phyloP scores from a whole-genome alignment of 441 rosid species.

The Populus hybrid region DNA sequence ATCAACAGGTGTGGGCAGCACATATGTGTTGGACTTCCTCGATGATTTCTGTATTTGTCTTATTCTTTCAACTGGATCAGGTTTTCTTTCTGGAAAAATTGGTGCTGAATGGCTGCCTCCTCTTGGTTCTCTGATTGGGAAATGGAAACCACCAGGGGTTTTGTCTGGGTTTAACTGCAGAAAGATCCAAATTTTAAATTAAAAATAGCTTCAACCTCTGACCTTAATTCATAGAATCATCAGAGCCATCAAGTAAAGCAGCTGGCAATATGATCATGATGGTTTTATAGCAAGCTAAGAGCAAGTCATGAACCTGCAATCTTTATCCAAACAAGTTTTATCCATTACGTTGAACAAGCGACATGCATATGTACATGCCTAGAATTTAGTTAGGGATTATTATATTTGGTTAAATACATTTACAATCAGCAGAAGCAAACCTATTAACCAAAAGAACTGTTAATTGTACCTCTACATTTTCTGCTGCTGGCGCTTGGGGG shows the following conservation, averaged over 20 bases:
- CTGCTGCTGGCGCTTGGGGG: slow-evolving; percentile 34
- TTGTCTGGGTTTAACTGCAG: slow-evolving; percentile 52
- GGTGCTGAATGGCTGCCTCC: slow-evolving; percentile 86
- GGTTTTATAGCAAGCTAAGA: not conserved
- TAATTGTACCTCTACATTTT: slow-evolving; percentile 48
- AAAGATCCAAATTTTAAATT: slow-evolving; percentile 8
- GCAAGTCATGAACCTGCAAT: not conserved
- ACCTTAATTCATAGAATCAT: not conserved
- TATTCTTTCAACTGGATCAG: slow-evolving; percentile 57
- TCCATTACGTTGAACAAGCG: not conserved
- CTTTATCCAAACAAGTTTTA: not conserved
- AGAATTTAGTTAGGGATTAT: not conserved
- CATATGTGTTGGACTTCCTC: slow-evolving; percentile 58
- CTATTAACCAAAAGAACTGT: slow-evolving; percentile 12
- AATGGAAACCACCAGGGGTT: slow-evolving; percentile 41
- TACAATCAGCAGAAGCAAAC: not conserved
- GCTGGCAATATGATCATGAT: not conserved
- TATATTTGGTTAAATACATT: not conserved
- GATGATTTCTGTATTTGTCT: slow-evolving; percentile 49
- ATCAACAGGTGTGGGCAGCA: slow-evolving; percentile 78
- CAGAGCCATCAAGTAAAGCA: not conserved
- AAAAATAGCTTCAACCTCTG: not conserved
- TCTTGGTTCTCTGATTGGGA: slow-evolving; percentile 41
- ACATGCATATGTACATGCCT: not conserved
- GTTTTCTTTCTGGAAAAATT: slow-evolving; percentile 69